phyloP scores from a whole-genome alignment of 768 basidiomycete genomes.

The Lactarius deliciosus region DNA sequence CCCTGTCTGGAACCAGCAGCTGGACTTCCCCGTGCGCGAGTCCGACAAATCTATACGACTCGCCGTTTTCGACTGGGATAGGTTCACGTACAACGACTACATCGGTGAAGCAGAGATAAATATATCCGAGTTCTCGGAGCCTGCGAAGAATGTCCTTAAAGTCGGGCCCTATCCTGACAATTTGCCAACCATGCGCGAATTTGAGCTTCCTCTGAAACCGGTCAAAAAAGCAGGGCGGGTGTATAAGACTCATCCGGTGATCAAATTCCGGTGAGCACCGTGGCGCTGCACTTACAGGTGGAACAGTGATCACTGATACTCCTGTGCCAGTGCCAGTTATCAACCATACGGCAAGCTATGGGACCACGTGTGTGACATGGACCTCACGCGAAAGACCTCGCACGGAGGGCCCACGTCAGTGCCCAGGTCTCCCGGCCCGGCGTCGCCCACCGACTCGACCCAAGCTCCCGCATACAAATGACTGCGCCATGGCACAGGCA shows the following conservation, averaged over 20 bases:
- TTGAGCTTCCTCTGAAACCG: conserved; percentile 55
- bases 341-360: conserved; percentile 91
- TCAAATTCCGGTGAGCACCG: conserved; percentile 59
- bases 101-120: conserved; percentile 78
- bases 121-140: conserved; percentile 53
- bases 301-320: conserved; percentile 4
- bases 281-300: neutral
- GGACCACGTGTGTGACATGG: conserved; percentile 55
- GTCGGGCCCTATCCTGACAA: conserved; percentile 57
- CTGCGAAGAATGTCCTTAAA: conserved; percentile 45
- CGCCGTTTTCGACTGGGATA: conserved; percentile 94
- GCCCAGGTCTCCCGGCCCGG: too few relatives aligned
- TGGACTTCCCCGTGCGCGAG: conserved; percentile 89
- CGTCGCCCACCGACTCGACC: too few relatives aligned
- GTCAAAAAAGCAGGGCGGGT: conserved; percentile 57
- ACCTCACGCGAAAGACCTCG: too few relatives aligned
- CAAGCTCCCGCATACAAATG: too few relatives aligned
- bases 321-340: conserved; percentile 74
- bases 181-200: conserved; percentile 66
- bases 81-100: conserved; percentile 82
- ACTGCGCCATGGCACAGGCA: too few relatives aligned
- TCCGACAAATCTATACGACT: conserved; percentile 81
- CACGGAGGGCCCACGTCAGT: too few relatives aligned
- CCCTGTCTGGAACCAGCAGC: conserved; percentile 91
- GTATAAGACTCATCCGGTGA: conserved; percentile 55